Evolutionary conservation across 331 rosid genomes (phyloP), one percentile per base, ranked within the genome.

Genomic region (Dryas integrifolia): DNA sequence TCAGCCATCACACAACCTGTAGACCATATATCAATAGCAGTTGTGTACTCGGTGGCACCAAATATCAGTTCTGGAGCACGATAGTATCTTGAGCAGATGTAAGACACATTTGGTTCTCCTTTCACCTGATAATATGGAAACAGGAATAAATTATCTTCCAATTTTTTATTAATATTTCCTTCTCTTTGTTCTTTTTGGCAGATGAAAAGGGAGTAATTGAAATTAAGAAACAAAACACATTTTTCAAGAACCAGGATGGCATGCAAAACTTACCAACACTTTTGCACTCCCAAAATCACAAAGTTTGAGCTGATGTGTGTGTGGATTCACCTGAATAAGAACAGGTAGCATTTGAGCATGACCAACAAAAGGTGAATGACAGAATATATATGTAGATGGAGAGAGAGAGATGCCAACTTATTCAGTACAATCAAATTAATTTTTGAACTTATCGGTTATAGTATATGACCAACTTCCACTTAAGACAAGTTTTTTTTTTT

Each of bases 1-100:
- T 92, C 97, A 65, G 97, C 97, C 97, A 92, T 92, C 67, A 92
- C 97, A 80, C 97, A 92, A 50, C 97, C 97, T 80, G 97, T 89
- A 69, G 97, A 92, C 97, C 97, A 92, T 80, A 92, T 92, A 81
- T 92, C 97, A 47, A 92, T 89, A 39, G 97, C 96, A 61, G 96
- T 86, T 64, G 97, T 91, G 79, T 91, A 91, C 82, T 91, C 97
- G 0, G 96, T 89, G 66, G 97, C 97, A 59, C 97, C 97, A 79
- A 92, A 92, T 78, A 92, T 92, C 65, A 92, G 90, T 72, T 92
- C 97, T 1, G 97, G 97, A 59, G 97, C 97, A 39, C 97, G 97
- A 66, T 92, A 92, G 72, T 89, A 92, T 82, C 97, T 92, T 81
- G 97, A 92, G 87, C 97, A 92, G 77, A 92, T 92, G 82, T 92